These are phyloP conservation scores for Zizania latifolia DNA, from an alignment of 176 grass and related monocot genomes.

Conservation along the genomic window DNA sequence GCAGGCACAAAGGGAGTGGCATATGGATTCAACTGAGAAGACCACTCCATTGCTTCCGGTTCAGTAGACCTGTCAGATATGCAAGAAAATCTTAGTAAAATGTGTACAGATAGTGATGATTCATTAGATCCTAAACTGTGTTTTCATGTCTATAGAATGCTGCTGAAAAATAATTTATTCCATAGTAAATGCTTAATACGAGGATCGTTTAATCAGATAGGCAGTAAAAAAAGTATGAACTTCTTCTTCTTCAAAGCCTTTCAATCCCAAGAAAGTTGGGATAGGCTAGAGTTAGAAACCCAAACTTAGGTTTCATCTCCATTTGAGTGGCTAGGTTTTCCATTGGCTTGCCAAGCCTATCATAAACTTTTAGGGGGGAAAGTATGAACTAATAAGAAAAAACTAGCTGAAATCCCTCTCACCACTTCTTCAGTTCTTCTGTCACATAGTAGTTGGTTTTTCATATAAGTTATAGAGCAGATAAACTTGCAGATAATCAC, in stretches of 20 bases:
- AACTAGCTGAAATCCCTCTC: background rate
- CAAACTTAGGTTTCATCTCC: too few relatives aligned
- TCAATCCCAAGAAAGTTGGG: too few relatives aligned
- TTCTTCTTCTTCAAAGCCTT: too few relatives aligned
- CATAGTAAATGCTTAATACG: background rate
- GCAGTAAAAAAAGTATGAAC: background rate
- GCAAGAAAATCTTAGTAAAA: too few relatives aligned
- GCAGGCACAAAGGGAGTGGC: slow-evolving; percentile 59
- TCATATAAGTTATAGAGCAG: background rate
- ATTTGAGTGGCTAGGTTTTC: too few relatives aligned
- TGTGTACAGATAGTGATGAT: too few relatives aligned
- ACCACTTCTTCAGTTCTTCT: background rate
- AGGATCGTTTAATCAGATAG: background rate
- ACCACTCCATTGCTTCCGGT: slow-evolving; percentile 8
- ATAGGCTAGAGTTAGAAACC: too few relatives aligned
- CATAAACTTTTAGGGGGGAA: too few relatives aligned
- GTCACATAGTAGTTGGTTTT: background rate
- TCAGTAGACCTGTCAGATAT: slow-evolving; percentile 4
- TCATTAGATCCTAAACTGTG: background rate
- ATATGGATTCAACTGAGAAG: slow-evolving; percentile 48
- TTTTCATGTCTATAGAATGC: background rate
- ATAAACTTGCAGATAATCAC: background rate
- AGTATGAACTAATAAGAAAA: background rate
- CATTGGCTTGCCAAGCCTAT: too few relatives aligned
- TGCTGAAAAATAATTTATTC: background rate